Conservation (phyloP, 2,329 filamentous ascomycete species). For the Pezicula carpinea region DNA sequence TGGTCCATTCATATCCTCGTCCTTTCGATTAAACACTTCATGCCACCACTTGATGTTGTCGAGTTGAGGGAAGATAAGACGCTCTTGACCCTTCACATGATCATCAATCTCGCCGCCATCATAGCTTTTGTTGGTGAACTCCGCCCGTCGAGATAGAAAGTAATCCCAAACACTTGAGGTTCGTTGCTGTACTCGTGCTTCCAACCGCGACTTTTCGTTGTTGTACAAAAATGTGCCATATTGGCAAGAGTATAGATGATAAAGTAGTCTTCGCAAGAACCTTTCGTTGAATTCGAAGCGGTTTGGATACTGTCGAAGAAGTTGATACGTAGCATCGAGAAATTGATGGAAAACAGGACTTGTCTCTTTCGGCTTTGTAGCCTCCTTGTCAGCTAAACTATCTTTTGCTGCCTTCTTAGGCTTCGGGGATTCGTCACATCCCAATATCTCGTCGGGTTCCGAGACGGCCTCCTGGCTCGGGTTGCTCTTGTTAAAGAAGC, state of each 20-base stretch:
- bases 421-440: conserved; percentile 26
- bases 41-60: conserved; percentile 91
- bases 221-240: conserved; percentile 97
- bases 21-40: conserved; percentile 77
- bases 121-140: conserved; percentile 82
- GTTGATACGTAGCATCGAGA: conserved; percentile 87
- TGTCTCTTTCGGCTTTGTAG: conserved; percentile 82
- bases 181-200: conserved; percentile 61
- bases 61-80: conserved; percentile 74
- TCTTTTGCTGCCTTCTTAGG: conserved; percentile 33
- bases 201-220: conserved; percentile 80
- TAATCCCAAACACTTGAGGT: conserved; percentile 95
- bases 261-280: conserved; percentile 82
- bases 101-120: conserved; percentile 69
- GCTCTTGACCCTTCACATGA: conserved; percentile 71
- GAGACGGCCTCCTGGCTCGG: conserved; percentile 57
- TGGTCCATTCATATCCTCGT: conserved; percentile 86
- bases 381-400: conserved; percentile 51
- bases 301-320: conserved; percentile 77
- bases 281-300: conserved; percentile 96
- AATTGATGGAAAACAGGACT: conserved; percentile 98
- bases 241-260: conserved; percentile 93
- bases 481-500: conserved; percentile 81
- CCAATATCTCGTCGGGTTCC: conserved; percentile 44
- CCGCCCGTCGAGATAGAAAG: conserved; percentile 73